These are phyloP conservation scores for Neonothopanus nambi DNA, from an alignment of 1,284 basidiomycete genomes.

Conservation along the genomic window DNA sequence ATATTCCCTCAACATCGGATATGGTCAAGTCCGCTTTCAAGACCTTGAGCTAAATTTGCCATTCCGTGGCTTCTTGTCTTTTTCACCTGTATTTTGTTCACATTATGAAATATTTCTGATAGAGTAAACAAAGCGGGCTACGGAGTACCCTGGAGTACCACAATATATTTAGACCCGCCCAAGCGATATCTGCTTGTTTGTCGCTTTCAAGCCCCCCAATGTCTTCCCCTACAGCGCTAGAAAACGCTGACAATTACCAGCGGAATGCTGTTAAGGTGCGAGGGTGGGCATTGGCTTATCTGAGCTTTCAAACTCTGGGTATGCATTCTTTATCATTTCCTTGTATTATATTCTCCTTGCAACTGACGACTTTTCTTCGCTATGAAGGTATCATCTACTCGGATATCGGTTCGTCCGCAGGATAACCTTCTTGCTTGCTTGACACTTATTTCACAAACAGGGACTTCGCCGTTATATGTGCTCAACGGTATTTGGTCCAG, in stretches of 20 bases:
- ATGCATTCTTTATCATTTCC: conserved; percentile 9
- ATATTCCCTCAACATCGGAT: conserved; percentile 33
- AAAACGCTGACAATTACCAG: conserved; percentile 27
- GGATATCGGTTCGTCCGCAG: conserved; percentile 42
- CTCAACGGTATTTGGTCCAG: conserved; percentile 65
- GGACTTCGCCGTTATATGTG: conserved; percentile 64
- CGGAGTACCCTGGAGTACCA: too few species aligned
- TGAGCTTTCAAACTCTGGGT: conserved; percentile 42
- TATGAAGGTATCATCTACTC: conserved; percentile 69
- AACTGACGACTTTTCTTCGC: background rate
- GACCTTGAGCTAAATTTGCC: background rate
- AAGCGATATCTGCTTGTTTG: background rate
- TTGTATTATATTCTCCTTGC: background rate
- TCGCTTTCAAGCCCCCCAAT: conserved; percentile 11
- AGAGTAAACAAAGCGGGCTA: too few species aligned
- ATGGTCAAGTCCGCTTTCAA: too few species aligned
- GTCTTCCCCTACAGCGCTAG: conserved; percentile 24
- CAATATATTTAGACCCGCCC: too few species aligned
- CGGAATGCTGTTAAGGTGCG: conserved; percentile 30
- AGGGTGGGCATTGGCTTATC: conserved; percentile 33
- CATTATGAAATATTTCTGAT: too few species aligned
- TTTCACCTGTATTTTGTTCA: background rate
- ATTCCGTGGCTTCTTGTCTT: background rate
- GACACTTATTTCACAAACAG: conserved; percentile 1
- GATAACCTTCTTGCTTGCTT: background rate